Conservation (phyloP, 2,329 filamentous ascomycete species). For the Xylaria sp. region DNA sequence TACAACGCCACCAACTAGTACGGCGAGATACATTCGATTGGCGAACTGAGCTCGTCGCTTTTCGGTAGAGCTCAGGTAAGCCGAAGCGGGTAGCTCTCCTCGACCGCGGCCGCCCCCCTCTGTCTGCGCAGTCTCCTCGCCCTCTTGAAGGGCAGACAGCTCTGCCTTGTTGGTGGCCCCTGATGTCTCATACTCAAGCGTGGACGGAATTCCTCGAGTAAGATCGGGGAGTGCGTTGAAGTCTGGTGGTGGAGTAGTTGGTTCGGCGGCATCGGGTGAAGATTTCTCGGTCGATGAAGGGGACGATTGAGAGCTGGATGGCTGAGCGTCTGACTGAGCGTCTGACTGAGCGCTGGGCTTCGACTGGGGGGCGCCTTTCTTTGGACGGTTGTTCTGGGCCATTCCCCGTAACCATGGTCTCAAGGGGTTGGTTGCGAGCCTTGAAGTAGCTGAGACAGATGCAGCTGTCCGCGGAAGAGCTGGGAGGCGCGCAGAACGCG, state of each 20-base stretch:
- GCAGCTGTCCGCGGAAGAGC: slow-evolving; percentile 39
- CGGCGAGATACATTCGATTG: slow-evolving; percentile 72
- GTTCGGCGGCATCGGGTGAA: slow-evolving; percentile 22
- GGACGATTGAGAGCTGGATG: slow-evolving; percentile 5
- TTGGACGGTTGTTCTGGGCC: slow-evolving; percentile 46
- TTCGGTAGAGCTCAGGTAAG: slow-evolving; percentile 91
- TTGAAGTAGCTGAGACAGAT: slow-evolving; percentile 35
- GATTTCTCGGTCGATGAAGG: slow-evolving; percentile 23
- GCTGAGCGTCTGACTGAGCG: too few relatives aligned
- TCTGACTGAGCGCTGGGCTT: too few relatives aligned
- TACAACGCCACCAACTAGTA: slow-evolving; percentile 61
- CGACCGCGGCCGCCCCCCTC: slow-evolving; percentile 57
- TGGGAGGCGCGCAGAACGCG: slow-evolving; percentile 45
- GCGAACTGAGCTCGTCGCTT: slow-evolving; percentile 77
- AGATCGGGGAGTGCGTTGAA: slow-evolving; percentile 77
- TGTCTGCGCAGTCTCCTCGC: slow-evolving; percentile 45
- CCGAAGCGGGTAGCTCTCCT: slow-evolving; percentile 73
- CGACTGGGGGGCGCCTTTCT: slow-evolving; percentile 19
- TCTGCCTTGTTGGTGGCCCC: slow-evolving; percentile 48
- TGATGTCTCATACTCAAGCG: slow-evolving; percentile 76
- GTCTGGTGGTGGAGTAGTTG: slow-evolving; percentile 55
- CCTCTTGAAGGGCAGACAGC: slow-evolving; percentile 46
- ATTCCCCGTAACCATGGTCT: slow-evolving; percentile 52
- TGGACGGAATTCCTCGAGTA: slow-evolving; percentile 93
- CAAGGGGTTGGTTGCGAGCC: slow-evolving; percentile 41